phyloP scores from a whole-genome alignment of 73 alveolate genomes.

The Urostyla sp. region DNA sequence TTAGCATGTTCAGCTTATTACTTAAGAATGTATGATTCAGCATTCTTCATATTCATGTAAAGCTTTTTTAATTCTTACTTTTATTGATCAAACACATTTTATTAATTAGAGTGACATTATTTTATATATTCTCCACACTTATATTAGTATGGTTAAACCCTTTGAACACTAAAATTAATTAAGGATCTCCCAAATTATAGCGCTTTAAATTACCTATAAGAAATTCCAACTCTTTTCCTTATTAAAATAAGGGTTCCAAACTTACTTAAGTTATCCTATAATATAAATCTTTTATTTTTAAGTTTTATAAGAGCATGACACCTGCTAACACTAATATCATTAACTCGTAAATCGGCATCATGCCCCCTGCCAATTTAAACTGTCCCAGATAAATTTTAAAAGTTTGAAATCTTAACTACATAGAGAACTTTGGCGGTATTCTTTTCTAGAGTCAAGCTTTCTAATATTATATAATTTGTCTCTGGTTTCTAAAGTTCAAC shows the following conservation, averaged over 20 bases:
- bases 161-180: too few species aligned
- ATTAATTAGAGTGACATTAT: not conserved
- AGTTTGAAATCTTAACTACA: slow-evolving; percentile 13
- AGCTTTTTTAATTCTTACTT: too few species aligned
- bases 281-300: slow-evolving; percentile 37
- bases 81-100: too few species aligned
- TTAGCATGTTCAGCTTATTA: too few species aligned
- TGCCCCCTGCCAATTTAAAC: slow-evolving; percentile 84
- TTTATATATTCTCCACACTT: not conserved
- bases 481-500: not conserved
- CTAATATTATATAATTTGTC: not conserved
- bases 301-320: slow-evolving; percentile 77
- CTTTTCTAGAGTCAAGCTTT: slow-evolving; percentile 26
- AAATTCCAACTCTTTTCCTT: too few species aligned
- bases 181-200: too few species aligned
- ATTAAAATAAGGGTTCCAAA: slow-evolving; percentile 87
- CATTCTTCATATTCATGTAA: too few species aligned
- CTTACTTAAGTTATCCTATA: slow-evolving; percentile 81
- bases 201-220: not conserved
- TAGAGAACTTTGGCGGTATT: slow-evolving; percentile 20
- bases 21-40: too few species aligned
- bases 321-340: slow-evolving; percentile 89
- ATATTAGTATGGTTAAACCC: too few species aligned
- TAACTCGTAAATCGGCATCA: slow-evolving; percentile 83
- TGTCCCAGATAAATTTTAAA: not conserved